Conservation (phyloP, 106 monocot genomes). For the Apostasia shenzhenica region DNA sequence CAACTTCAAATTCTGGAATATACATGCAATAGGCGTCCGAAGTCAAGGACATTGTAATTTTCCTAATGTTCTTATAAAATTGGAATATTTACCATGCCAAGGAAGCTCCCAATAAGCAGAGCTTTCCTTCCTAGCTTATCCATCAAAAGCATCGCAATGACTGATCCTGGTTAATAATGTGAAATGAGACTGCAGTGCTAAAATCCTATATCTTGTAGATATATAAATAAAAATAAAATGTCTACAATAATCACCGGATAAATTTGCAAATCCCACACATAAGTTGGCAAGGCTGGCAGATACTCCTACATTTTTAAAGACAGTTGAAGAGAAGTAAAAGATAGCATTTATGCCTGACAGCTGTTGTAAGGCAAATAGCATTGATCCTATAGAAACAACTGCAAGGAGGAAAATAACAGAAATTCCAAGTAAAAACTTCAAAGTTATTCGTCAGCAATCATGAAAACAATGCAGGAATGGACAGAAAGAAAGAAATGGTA, state of each 20-base stretch:
- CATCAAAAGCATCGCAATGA: constrained; percentile 85
- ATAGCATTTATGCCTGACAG: constrained; percentile 95
- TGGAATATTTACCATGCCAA: constrained; percentile 61
- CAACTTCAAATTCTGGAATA: background rate
- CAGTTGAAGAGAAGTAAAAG: constrained; percentile 83
- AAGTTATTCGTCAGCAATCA: too few relatives aligned
- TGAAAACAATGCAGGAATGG: too few relatives aligned
- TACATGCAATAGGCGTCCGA: too few relatives aligned
- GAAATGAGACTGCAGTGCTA: background rate
- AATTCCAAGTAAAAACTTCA: background rate
- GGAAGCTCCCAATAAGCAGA: constrained; percentile 66
- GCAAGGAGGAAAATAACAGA: constrained; percentile 52
- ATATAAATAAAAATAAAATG: background rate
- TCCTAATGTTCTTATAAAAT: background rate
- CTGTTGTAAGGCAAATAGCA: constrained; percentile 91
- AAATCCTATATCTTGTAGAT: background rate
- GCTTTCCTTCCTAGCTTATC: constrained; percentile 80
- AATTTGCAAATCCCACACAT: constrained; percentile 64
- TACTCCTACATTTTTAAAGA: constrained; percentile 74
- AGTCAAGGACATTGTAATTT: too few relatives aligned
- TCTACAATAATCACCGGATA: constrained; percentile 47
- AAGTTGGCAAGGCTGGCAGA: constrained; percentile 70
- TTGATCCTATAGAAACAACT: constrained; percentile 96
- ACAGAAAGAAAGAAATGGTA: background rate
- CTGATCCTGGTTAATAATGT: constrained; percentile 40